Evolutionary conservation across 148 eudicot species (phyloP).

Genomic region (Gaultheria prostrata): DNA sequence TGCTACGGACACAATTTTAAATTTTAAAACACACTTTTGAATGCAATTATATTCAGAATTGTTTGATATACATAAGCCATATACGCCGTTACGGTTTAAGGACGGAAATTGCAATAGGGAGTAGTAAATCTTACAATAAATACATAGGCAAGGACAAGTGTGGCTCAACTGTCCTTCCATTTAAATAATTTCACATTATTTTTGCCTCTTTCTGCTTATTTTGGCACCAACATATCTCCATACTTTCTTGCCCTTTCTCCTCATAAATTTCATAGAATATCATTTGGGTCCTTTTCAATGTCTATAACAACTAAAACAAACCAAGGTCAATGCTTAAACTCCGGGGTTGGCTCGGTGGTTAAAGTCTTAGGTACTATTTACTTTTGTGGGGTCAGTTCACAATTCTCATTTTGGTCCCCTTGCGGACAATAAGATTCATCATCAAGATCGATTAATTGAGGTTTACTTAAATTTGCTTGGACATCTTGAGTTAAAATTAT

Average conservation of each 20-base stretch:
- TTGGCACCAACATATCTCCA: not conserved
- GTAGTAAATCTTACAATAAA: slow-evolving; percentile 7
- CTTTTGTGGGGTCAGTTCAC: too few species aligned
- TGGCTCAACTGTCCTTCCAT: slow-evolving; percentile 15
- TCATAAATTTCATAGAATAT: slow-evolving; percentile 3
- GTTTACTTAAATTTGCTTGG: not conserved
- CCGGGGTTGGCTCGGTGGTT: not conserved
- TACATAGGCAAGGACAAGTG: slow-evolving; percentile 21
- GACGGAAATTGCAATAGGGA: too few species aligned
- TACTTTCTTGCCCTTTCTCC: not conserved
- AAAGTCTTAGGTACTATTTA: too few species aligned
- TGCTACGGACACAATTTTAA: not conserved
- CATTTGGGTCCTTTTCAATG: not conserved
- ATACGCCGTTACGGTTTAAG: too few species aligned
- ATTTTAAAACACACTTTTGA: not conserved
- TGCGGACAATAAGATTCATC: too few species aligned
- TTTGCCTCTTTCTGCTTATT: not conserved
- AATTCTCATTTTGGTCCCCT: too few species aligned
- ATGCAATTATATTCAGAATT: not conserved
- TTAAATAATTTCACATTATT: slow-evolving; percentile 19
- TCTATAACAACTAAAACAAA: not conserved
- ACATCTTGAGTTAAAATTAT: not conserved
- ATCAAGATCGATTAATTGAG: too few species aligned
- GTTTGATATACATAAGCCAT: too few species aligned
- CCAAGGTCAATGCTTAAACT: not conserved